These are phyloP conservation scores for Neolentinus lepideus DNA, from an alignment of 1,284 basidiomycete species.

Conservation along the genomic window DNA sequence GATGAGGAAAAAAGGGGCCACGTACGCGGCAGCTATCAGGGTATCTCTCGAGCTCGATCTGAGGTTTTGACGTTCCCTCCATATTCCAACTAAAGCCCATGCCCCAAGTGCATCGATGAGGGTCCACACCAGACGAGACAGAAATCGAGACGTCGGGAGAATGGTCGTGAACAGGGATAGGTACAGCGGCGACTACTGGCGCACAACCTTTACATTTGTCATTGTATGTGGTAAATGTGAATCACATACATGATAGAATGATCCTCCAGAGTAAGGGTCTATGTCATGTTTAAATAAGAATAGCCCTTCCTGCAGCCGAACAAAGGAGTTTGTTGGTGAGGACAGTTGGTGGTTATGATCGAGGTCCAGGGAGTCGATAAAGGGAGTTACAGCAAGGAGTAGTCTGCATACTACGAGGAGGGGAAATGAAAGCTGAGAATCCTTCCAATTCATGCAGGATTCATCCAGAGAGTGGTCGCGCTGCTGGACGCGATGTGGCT, in stretches of 20 bases:
- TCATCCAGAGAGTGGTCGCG: not conserved
- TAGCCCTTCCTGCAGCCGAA: conserved; percentile 79
- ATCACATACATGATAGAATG: conserved; percentile 74
- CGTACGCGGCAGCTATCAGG: conserved; percentile 59
- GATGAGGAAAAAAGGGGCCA: conserved; percentile 8
- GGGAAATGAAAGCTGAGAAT: not conserved
- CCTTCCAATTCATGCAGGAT: not conserved
- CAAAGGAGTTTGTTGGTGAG: conserved; percentile 7
- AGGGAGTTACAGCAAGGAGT: conserved; percentile 51
- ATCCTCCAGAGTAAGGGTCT: conserved; percentile 81
- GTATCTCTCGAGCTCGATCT: conserved; percentile 38
- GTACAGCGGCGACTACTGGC: conserved; percentile 68
- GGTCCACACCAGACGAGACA: conserved; percentile 64
- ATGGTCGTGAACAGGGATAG: conserved; percentile 72
- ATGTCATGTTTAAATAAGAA: conserved; percentile 67
- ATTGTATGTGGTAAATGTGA: conserved; percentile 2
- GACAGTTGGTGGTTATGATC: not conserved
- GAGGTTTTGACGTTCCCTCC: conserved; percentile 50
- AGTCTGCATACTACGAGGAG: not conserved
- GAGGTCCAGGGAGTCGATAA: conserved; percentile 25
- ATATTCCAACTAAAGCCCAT: conserved; percentile 60
- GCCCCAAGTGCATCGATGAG: conserved; percentile 60
- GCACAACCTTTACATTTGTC: conserved; percentile 9
- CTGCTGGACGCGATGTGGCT: not conserved
- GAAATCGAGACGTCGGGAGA: conserved; percentile 41